phyloP scores from a whole-genome alignment of 1,139 yeast species.

The Blastobotrys capitulatus region DNA sequence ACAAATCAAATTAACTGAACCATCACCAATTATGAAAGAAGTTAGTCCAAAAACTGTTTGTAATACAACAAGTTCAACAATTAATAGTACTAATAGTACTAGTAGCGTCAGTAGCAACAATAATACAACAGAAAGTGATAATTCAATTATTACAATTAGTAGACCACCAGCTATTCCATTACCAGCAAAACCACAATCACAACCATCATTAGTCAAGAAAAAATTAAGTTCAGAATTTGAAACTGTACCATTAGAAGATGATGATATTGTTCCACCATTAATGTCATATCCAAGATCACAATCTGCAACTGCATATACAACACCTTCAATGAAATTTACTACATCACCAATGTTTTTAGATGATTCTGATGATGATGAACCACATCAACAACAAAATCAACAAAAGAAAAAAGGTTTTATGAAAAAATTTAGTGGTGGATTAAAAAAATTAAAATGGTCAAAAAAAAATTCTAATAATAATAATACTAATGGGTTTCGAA shows the following conservation, averaged over 20 bases:
- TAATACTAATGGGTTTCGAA: not conserved
- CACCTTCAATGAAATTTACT: conserved; percentile 3
- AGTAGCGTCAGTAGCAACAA: too few relatives aligned
- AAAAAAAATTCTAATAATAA: not conserved
- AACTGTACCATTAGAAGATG: conserved; percentile 21
- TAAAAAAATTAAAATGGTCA: conserved; percentile 13
- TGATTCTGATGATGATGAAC: conserved; percentile 10
- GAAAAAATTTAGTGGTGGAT: conserved; percentile 18
- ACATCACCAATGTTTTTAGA: conserved; percentile 9
- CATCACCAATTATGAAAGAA: not conserved
- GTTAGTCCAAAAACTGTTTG: not conserved
- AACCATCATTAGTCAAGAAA: not conserved
- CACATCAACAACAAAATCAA: not conserved
- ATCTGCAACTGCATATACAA: conserved; percentile 13
- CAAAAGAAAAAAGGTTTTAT: conserved; percentile 11
- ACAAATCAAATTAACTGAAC: conserved; percentile 5
- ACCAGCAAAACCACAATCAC: not conserved
- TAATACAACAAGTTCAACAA: not conserved
- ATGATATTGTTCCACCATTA: not conserved
- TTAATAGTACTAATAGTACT: too few relatives aligned
- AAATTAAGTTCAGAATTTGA: conserved; percentile 26
- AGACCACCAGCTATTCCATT: conserved; percentile 5
- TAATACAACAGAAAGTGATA: not conserved
- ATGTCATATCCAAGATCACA: not conserved
- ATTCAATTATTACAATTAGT: too few relatives aligned